Evolutionary conservation across 2,329 filamentous ascomycete species (phyloP).

Genomic region (Aspergillus tubingensis): DNA sequence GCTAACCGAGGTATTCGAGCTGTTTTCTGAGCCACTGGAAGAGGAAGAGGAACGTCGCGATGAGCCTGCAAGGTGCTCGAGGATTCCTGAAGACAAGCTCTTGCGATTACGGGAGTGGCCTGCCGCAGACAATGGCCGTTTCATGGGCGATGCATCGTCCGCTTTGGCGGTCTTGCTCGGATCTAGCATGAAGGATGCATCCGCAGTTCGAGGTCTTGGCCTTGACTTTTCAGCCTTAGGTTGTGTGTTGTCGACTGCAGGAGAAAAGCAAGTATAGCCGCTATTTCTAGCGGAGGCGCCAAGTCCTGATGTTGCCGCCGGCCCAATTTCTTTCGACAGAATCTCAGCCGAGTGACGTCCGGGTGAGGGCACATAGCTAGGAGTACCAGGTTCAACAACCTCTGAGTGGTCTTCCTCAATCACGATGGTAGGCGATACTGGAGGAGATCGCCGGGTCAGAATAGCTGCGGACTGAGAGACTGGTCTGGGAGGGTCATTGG

Average conservation of each 20-base stretch:
- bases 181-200: slow-evolving; percentile 39
- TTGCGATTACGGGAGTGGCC: slow-evolving; percentile 36
- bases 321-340: slow-evolving; percentile 81
- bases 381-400: slow-evolving; percentile 12
- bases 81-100: slow-evolving; percentile 32
- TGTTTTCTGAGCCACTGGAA: slow-evolving; percentile 32
- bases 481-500: slow-evolving; percentile 34
- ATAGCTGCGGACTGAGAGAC: slow-evolving; percentile 38
- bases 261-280: slow-evolving; percentile 25
- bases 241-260: slow-evolving; percentile 59
- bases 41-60: slow-evolving; percentile 33
- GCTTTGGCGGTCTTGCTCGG: slow-evolving; percentile 19
- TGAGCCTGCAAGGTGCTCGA: slow-evolving; percentile 27
- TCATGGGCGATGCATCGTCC: slow-evolving; percentile 27
- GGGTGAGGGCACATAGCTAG: slow-evolving; percentile 52
- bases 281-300: slow-evolving; percentile 76
- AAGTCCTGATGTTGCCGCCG: slow-evolving; percentile 65
- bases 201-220: slow-evolving; percentile 48
- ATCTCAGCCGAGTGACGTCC: slow-evolving; percentile 79
- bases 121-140: slow-evolving; percentile 46
- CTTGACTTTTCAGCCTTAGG: slow-evolving; percentile 30
- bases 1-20: slow-evolving; percentile 34
- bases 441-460: slow-evolving; percentile 33
- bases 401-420: slow-evolving; percentile 15
- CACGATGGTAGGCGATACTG: slow-evolving; percentile 34